Evolutionary conservation across 345 rosid species (phyloP), one percentile per base, ranked within the genome.

Genomic region (Populus euphratica): DNA sequence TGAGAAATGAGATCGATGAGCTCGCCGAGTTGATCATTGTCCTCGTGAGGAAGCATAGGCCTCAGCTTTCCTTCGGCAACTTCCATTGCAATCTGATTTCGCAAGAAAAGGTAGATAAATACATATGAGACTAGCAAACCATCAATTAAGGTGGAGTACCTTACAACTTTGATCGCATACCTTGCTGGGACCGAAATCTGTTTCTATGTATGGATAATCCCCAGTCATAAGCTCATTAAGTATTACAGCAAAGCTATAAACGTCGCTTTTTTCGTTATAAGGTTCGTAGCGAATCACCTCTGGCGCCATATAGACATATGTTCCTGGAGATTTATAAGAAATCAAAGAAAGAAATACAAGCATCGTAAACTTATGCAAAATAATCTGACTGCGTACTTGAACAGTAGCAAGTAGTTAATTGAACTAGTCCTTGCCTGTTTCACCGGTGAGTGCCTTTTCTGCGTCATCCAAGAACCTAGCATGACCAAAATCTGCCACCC

Each of bases 401-500:
- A 59, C 0, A 12, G 13, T 13, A 44, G 49, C 49, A 66, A 11
- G 69, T 13, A 16, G 21, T 21, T 47, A 5, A 5, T 41, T 41
- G 10, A 10, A 41, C 44, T 27, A 35, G 12, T 23, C 2, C 21
- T 72, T 84, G 72, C 94, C 91, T 74, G 87, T 91, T 84, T 91
- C 91, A 3, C 92, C 89, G 1, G 91, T 86, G 27, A 91, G 87
- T 6, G 94, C 91, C 83, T 69, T 85, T 76, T 89, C 87, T 36
- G 75, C 79, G 1, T 85, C 91, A 5, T 21, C 21, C 76, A 89
- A 74, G 78, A 89, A 82, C 69, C 90, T 81, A 17, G 92, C 92
- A 73, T 91, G 94, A 5, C 94, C 94, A 31, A 87, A 89, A 68
- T 91, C 92, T 0, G 92, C 94, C 23, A 89, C 86, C 74, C 90